Evolutionary conservation across 208 protist genomes (phyloP), one percentile per base, ranked within the genome.

Genomic region (Trypanosoma melophagium): DNA sequence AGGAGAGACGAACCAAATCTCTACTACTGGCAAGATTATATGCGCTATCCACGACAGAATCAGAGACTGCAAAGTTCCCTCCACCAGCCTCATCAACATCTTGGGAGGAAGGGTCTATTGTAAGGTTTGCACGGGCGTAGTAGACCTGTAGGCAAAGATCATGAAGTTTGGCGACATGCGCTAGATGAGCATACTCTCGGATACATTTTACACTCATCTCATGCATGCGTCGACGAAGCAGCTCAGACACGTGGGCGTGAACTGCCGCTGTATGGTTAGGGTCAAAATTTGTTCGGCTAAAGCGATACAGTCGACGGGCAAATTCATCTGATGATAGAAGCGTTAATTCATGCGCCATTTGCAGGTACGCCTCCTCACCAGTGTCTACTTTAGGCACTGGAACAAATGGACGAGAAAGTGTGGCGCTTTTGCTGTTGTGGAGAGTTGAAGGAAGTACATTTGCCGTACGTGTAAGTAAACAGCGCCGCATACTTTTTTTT

Each of bases 31-130:
- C 42, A 56, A 84, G n/a, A 3, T 72, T 74, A 69, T 87, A 93
- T n/a, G 82, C 87, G 65, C 82, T 89, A 50, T 93, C 87, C 17
- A 93, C 77, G 0, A 93, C 76, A 53, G 66, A 81, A 9, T 71
- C 50, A 7, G 80, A 82, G 1, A 83, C 75, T 14, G 81, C 59
- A 51, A 91, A 78, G 10, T 55, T 60, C 10, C 52, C 53, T 42
- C 38, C 40, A 2, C 16, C 24, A 7, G 16, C 53, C 12, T 53
- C 19, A 42, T 45, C 44, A 8, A 0, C 47, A 54, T 65, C 25
- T 59, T 72, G 19, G 79, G 21, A 31, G 25, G 58, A 35, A 67
- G 44, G 52, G 52, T 21, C 7, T 35, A 16, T 16, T 62, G 38
- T 28, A 61, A 28, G 42, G 69, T 52, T 69, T 67, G 70, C 60